Evolutionary conservation across 306 rosid genomes (phyloP).

Genomic region (Fragaria nilgerrensis): DNA sequence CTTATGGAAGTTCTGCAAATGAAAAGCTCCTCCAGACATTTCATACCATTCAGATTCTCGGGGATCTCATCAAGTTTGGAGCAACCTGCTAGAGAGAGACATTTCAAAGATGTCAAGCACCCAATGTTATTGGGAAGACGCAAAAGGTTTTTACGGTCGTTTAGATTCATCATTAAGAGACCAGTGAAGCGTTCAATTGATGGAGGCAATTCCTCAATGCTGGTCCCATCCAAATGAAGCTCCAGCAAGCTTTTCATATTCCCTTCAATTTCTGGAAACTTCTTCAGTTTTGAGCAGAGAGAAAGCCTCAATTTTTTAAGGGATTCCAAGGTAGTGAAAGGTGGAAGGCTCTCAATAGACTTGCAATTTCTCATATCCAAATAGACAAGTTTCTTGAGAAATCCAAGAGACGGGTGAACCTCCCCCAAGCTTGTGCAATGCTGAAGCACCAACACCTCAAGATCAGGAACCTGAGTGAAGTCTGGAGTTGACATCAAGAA

Average conservation of each 20-base stretch:
- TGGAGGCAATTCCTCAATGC: not conserved
- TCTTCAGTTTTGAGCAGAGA: constrained; percentile 11
- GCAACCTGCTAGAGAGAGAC: constrained; percentile 16
- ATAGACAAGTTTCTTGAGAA: not conserved
- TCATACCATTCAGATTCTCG: constrained; percentile 10
- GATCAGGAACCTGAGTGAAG: not conserved
- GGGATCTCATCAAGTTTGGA: constrained; percentile 15
- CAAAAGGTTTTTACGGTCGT: no score
- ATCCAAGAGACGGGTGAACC: constrained; percentile 17
- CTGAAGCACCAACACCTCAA: constrained; percentile 8
- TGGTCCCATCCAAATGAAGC: not conserved
- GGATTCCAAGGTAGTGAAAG: not conserved
- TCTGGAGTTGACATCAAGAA: not conserved
- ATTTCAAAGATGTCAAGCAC: constrained; percentile 15
- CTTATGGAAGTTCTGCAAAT: constrained; percentile 17
- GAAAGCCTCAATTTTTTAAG: constrained; percentile 4
- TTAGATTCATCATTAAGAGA: no score
- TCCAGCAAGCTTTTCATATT: not conserved
- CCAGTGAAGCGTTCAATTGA: not conserved
- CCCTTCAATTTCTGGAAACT: not conserved
- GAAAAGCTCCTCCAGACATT: constrained; percentile 14
- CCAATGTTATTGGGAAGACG: constrained; percentile 20
- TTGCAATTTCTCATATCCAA: not conserved
- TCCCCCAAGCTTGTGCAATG: constrained; percentile 10
- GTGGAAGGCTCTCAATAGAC: not conserved